A percentile compares a stretch with the other conserved stretches of the same genome.
phyloP scores from a whole-genome alignment of 345 rosid species.

The Draba incana region DNA sequence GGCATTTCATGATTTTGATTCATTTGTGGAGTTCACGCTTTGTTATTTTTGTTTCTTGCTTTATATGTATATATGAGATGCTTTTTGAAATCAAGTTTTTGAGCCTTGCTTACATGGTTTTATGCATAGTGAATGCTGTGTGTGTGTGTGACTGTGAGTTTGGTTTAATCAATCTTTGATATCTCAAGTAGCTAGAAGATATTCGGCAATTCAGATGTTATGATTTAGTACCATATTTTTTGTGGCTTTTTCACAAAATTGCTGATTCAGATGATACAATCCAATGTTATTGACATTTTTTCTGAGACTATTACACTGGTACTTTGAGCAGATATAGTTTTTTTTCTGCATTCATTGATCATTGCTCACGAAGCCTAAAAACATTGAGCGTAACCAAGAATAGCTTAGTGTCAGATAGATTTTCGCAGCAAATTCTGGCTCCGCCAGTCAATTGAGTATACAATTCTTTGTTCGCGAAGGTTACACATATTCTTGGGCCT shows the following conservation, averaged over 20 bases:
- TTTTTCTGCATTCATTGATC: not conserved
- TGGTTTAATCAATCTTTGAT: not conserved
- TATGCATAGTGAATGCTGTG: not conserved
- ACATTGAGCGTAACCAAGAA: not conserved
- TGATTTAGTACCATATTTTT: not conserved
- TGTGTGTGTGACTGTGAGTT: slow-evolving; percentile 14
- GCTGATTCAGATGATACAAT: slow-evolving; percentile 1
- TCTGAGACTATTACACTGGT: not conserved
- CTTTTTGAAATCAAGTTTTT: not conserved
- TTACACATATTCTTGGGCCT: not conserved
- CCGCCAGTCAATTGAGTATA: slow-evolving; percentile 3
- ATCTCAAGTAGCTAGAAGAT: too few relatives aligned
- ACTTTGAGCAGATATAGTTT: slow-evolving; percentile 5
- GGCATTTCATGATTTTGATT: not conserved
- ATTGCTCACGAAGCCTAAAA: slow-evolving; percentile 6
- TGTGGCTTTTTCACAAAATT: not conserved
- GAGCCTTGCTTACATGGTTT: slow-evolving; percentile 1
- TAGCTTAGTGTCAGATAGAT: not conserved
- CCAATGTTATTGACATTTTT: slow-evolving; percentile 4
- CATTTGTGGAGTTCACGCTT: slow-evolving; percentile 8
- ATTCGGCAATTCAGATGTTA: too few relatives aligned
- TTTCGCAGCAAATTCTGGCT: slow-evolving; percentile 6
- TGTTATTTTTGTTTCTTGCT: slow-evolving; percentile 13
- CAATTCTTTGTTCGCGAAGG: slow-evolving; percentile 7
- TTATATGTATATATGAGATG: not conserved